phyloP scores from a whole-genome alignment of 1,139 yeast species.

The Candida albicans region DNA sequence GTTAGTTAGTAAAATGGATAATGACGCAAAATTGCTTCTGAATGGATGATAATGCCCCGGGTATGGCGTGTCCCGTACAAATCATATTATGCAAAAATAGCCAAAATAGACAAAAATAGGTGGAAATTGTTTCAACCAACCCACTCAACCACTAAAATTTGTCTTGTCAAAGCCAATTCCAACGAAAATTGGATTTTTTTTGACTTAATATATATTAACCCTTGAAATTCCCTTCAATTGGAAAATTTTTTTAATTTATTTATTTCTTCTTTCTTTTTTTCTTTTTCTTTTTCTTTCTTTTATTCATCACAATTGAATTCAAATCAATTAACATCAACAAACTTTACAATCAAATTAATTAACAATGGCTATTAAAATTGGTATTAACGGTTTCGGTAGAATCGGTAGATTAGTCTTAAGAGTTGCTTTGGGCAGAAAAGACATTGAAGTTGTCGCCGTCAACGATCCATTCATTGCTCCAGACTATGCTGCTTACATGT shows the following conservation, averaged over 20 bases:
- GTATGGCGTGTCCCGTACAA: conserved; percentile 5
- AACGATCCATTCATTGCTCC: conserved; percentile 83
- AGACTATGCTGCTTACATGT: conserved; percentile 85
- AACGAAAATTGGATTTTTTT: conserved; percentile 1
- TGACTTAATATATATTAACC: conserved; percentile 7
- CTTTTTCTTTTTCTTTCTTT: conserved; percentile 1
- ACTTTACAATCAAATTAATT: conserved; percentile 4
- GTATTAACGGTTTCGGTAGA: conserved; percentile 91
- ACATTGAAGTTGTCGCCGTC: conserved; percentile 76
- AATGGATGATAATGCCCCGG: conserved; percentile 8
- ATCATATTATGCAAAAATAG: neutral
- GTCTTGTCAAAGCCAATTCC: too few species aligned
- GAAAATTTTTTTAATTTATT: neutral
- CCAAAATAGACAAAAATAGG: too few species aligned
- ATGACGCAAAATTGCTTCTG: neutral
- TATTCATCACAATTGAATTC: conserved; percentile 10
- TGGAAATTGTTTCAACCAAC: too few species aligned
- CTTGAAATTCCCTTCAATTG: conserved; percentile 6
- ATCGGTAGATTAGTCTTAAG: conserved; percentile 85
- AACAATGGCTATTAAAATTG: conserved; percentile 51
- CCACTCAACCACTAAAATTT: neutral
- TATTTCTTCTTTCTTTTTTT: conserved; percentile 3
- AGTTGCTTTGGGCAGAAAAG: conserved; percentile 69
- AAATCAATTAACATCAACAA: conserved; percentile 6
- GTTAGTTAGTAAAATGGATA: too few species aligned